These are phyloP conservation scores for Fusarium globosum DNA, from an alignment of 2,329 filamentous ascomycete genomes.

Conservation along the genomic window DNA sequence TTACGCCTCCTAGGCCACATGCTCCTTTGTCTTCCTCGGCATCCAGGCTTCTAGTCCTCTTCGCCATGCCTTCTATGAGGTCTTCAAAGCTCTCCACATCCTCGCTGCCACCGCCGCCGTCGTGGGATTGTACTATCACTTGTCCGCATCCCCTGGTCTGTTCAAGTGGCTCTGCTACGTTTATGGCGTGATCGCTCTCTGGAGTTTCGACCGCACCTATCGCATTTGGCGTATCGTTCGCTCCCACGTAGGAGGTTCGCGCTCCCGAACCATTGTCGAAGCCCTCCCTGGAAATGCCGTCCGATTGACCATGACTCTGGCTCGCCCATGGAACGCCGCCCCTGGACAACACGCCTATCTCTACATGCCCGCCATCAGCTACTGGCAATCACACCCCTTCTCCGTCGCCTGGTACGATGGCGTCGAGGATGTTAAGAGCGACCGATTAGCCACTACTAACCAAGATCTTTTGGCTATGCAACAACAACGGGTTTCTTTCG, in stretches of 20 bases:
- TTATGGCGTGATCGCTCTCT: conserved; percentile 72
- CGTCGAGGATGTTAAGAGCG: conserved; percentile 59
- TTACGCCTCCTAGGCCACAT: conserved; percentile 59
- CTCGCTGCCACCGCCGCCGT: conserved; percentile 68
- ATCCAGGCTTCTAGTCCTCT: conserved; percentile 77
- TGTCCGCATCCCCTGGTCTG: conserved; percentile 59
- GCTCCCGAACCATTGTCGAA: conserved; percentile 77
- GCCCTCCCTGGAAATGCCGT: conserved; percentile 80
- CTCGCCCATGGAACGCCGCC: conserved; percentile 79
- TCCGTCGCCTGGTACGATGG: conserved; percentile 83
- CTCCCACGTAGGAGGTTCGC: conserved; percentile 74
- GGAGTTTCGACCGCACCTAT: conserved; percentile 71
- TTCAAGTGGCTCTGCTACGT: conserved; percentile 65
- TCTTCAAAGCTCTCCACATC: conserved; percentile 80
- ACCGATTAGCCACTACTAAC: conserved; percentile 69
- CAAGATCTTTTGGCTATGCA: conserved; percentile 68
- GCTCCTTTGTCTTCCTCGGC: conserved; percentile 70
- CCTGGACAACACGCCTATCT: conserved; percentile 84
- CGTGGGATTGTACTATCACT: conserved; percentile 74
- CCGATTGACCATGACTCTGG: conserved; percentile 78
- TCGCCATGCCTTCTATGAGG: conserved; percentile 83
- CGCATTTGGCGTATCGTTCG: conserved; percentile 71
- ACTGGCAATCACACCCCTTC: conserved; percentile 83
- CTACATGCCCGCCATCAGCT: conserved; percentile 78
- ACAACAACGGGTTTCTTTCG: conserved; percentile 75